Conservation (phyloP, 495 filamentous ascomycete species). For the Penicillium lividum region DNA sequence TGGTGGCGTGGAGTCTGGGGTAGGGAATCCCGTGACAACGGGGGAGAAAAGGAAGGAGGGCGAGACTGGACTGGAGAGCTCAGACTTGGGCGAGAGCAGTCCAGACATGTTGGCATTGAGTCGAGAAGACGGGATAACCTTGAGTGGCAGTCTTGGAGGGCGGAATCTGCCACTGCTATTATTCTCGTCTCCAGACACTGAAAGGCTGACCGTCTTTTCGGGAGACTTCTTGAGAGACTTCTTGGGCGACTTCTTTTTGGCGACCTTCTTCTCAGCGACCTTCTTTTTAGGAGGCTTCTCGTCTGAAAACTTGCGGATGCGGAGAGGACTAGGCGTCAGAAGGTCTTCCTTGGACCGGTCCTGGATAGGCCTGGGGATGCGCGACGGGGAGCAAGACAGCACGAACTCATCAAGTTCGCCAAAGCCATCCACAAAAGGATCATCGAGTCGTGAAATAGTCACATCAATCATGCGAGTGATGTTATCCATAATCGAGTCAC, state of each 20-base stretch:
- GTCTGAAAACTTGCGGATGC: neutral
- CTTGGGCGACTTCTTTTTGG: neutral
- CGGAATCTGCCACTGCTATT: conserved; percentile 9
- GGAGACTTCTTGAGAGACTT: no score
- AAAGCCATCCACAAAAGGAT: neutral
- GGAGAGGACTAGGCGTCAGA: neutral
- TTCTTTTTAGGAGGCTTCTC: neutral
- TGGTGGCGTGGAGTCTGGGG: neutral
- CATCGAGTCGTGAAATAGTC: neutral
- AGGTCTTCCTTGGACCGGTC: neutral
- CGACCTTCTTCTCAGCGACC: neutral
- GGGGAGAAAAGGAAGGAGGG: neutral
- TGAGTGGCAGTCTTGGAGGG: conserved; percentile 29
- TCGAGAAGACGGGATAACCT: conserved; percentile 16
- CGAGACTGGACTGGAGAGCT: neutral
- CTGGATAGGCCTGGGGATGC: neutral
- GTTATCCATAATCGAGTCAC: neutral
- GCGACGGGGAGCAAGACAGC: neutral
- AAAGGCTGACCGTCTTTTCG: no score
- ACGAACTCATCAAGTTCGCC: neutral
- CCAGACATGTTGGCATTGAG: conserved; percentile 6
- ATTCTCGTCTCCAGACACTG: neutral
- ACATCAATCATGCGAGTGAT: conserved; percentile 5
- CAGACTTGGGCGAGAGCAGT: neutral
- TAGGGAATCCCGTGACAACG: neutral